Evolutionary conservation across 2,329 filamentous ascomycete genomes (phyloP).

Genomic region (Diaporthe vexans): DNA sequence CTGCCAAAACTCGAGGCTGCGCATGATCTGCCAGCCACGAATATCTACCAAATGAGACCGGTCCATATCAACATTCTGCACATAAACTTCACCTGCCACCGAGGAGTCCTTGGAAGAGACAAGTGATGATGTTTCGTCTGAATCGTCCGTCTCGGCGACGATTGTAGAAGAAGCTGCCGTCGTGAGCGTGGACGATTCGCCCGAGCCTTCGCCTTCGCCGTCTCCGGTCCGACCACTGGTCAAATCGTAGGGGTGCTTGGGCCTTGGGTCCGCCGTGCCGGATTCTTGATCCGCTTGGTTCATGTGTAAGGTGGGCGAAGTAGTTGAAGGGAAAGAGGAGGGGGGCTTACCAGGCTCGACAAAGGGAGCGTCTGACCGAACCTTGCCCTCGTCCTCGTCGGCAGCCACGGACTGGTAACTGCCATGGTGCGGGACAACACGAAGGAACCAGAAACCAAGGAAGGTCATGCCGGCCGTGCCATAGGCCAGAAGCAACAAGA

Average conservation of each 20-base stretch:
- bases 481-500: slow-evolving; percentile 83
- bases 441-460: slow-evolving; percentile 86
- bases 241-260: slow-evolving; percentile 35
- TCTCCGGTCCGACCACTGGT: slow-evolving; percentile 40
- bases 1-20: slow-evolving; percentile 88
- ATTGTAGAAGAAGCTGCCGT: slow-evolving; percentile 42
- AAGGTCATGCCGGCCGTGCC: slow-evolving; percentile 85
- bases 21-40: slow-evolving; percentile 82
- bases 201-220: background rate
- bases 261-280: slow-evolving; percentile 19
- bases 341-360: slow-evolving; percentile 57
- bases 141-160: slow-evolving; percentile 55
- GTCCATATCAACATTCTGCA: slow-evolving; percentile 76
- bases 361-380: slow-evolving; percentile 58
- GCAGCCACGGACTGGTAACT: slow-evolving; percentile 69
- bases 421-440: slow-evolving; percentile 73
- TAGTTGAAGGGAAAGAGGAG: slow-evolving; percentile 53
- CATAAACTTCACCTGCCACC: slow-evolving; percentile 63
- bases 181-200: slow-evolving; percentile 43
- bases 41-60: slow-evolving; percentile 90
- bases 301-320: slow-evolving; percentile 48
- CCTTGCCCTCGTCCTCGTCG: slow-evolving; percentile 45
- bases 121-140: slow-evolving; percentile 85
- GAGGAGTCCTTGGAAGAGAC: slow-evolving; percentile 78
- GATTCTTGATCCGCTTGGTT: slow-evolving; percentile 44